These are phyloP conservation scores for Colletotrichum costaricense DNA, from an alignment of 2,329 filamentous ascomycete genomes.

Conservation along the genomic window DNA sequence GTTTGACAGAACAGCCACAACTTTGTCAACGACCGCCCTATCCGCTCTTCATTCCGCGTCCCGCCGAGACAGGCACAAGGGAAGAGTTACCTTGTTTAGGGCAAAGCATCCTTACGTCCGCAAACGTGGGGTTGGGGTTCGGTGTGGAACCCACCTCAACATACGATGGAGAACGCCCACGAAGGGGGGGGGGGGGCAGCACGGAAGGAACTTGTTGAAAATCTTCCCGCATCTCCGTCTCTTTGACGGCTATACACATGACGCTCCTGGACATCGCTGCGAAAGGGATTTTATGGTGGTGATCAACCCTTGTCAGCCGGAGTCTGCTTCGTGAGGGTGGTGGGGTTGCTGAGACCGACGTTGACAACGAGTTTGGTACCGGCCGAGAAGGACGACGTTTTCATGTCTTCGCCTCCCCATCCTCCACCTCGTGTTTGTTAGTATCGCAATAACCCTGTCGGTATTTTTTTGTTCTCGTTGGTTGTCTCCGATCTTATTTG, in stretches of 20 bases:
- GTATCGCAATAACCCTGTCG: neutral
- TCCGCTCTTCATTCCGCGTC: neutral
- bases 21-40: neutral
- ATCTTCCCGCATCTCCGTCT: too few species aligned
- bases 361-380: slow-evolving; percentile 5
- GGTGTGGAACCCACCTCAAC: neutral
- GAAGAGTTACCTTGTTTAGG: too few species aligned
- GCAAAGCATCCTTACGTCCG: neutral
- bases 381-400: slow-evolving; percentile 1
- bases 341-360: neutral
- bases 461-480: neutral
- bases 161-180: neutral
- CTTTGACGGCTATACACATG: neutral
- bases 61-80: neutral
- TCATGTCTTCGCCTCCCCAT: slow-evolving; percentile 20
- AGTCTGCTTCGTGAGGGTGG: neutral
- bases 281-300: neutral
- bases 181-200: too few species aligned
- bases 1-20: neutral
- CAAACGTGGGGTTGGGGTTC: neutral
- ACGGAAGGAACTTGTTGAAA: too few species aligned
- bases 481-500: neutral
- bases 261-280: slow-evolving; percentile 8
- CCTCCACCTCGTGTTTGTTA: neutral
- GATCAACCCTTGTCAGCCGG: neutral